Percentiles rank a stretch among this genome's conserved stretches.
Evolutionary conservation across 164 flowering plant species (phyloP).

Genomic region (Umbellularia californica): DNA sequence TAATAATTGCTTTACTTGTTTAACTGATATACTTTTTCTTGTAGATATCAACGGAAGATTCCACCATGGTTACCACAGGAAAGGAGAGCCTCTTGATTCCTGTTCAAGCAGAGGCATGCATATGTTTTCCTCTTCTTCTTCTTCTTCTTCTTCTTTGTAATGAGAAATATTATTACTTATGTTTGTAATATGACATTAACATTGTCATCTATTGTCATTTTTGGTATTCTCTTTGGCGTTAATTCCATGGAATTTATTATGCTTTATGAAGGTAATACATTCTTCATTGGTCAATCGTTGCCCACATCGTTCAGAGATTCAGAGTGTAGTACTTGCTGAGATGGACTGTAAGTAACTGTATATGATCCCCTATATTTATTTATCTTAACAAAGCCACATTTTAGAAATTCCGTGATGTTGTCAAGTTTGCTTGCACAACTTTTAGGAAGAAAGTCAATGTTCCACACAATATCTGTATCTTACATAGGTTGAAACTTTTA

Average conservation of each 20-base stretch:
- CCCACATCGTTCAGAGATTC: constrained; percentile 85
- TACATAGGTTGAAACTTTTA: too few species aligned
- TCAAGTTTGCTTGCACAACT: neutral
- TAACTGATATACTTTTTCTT: neutral
- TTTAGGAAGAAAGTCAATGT: neutral
- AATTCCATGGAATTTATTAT: neutral
- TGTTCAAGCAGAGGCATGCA: constrained; percentile 41
- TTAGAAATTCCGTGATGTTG: neutral
- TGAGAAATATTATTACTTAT: neutral
- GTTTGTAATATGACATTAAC: neutral
- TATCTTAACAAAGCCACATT: neutral
- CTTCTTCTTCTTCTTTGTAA: neutral
- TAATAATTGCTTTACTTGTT: too few species aligned
- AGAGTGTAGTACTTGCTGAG: constrained; percentile 59
- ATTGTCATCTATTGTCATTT: neutral
- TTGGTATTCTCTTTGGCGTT: neutral
- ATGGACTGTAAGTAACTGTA: constrained; percentile 45
- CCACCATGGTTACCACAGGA: constrained; percentile 39
- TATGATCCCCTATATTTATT: neutral
- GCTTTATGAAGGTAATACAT: constrained; percentile 42
- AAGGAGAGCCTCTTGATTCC: constrained; percentile 80
- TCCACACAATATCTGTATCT: too few species aligned
- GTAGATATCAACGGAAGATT: constrained; percentile 61
- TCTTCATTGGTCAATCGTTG: constrained; percentile 56
- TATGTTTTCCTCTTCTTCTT: neutral